Percentiles rank a stretch among this genome's conserved stretches.
Evolutionary conservation across 805 yeast species (phyloP).

Genomic region (Wickerhamomyces bisporus): DNA sequence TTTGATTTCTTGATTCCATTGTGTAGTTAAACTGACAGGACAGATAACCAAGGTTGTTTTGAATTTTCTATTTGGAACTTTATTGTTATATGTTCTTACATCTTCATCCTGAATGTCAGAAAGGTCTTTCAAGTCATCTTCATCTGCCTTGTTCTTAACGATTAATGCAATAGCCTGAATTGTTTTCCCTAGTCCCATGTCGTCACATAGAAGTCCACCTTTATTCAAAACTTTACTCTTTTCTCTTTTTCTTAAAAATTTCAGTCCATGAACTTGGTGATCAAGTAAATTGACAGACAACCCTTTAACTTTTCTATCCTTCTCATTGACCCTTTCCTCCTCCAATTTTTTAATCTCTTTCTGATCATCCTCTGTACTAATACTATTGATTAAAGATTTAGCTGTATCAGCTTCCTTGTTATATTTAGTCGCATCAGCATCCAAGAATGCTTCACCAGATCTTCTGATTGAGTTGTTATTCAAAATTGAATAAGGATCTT

Average conservation of each 20-base stretch:
- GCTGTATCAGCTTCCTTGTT: constrained; percentile 10
- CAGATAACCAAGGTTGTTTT: constrained; percentile 58
- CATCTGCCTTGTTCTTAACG: constrained; percentile 26
- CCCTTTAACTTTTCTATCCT: constrained; percentile 30
- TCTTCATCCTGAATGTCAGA: no score
- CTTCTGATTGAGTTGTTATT: constrained; percentile 12
- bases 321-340: constrained; percentile 10
- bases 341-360: constrained; percentile 12
- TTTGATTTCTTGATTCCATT: constrained; percentile 66
- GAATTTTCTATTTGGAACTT: constrained; percentile 11
- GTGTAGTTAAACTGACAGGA: constrained; percentile 67
- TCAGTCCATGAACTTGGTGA: constrained; percentile 44
- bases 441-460: constrained; percentile 17
- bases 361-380: constrained; percentile 13
- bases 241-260: constrained; percentile 38
- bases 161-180: constrained; percentile 67
- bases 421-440: constrained; percentile 6
- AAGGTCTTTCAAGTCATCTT: constrained; percentile 2
- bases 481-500: constrained; percentile 18
- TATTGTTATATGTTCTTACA: no score
- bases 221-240: constrained; percentile 19
- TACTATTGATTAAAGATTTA: constrained; percentile 9
- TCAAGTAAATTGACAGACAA: constrained; percentile 33
- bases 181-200: constrained; percentile 89
- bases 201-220: constrained; percentile 76